These are phyloP conservation scores for Macadamia integrifolia DNA, from an alignment of 164 flowering plant genomes.

Conservation along the genomic window DNA sequence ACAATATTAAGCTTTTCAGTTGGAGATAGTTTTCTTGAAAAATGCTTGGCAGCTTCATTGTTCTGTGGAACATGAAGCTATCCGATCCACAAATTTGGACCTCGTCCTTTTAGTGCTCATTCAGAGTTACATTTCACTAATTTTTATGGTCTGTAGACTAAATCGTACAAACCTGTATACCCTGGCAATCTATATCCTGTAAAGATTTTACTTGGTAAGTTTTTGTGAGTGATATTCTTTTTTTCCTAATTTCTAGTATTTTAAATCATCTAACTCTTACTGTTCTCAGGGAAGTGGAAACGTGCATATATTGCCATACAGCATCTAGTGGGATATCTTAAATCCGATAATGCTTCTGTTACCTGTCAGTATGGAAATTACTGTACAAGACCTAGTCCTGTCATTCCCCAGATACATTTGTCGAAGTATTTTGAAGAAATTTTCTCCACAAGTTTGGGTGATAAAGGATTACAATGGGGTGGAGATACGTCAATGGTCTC, in stretches of 20 bases:
- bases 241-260: too few species aligned
- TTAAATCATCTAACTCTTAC: neutral
- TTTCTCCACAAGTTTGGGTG: constrained; percentile 20
- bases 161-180: neutral
- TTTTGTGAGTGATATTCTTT: neutral
- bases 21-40: neutral
- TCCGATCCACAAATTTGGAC: neutral
- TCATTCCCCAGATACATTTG: constrained; percentile 48
- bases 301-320: constrained; percentile 62
- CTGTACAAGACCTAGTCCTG: constrained; percentile 15
- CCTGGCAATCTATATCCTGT: neutral
- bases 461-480: constrained; percentile 51
- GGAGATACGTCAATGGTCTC: constrained; percentile 15
- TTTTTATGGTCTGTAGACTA: neutral
- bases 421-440: constrained; percentile 57
- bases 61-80: too few species aligned
- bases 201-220: too few species aligned
- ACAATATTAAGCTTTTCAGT: neutral
- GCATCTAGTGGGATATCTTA: constrained; percentile 57
- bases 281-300: constrained; percentile 69
- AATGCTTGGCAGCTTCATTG: too few species aligned
- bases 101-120: constrained; percentile 2
- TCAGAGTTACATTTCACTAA: neutral
- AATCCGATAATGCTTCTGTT: constrained; percentile 24
- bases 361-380: constrained; percentile 12